phyloP scores from a whole-genome alignment of 2,329 filamentous ascomycete genomes.

The Colletotrichum melonis region DNA sequence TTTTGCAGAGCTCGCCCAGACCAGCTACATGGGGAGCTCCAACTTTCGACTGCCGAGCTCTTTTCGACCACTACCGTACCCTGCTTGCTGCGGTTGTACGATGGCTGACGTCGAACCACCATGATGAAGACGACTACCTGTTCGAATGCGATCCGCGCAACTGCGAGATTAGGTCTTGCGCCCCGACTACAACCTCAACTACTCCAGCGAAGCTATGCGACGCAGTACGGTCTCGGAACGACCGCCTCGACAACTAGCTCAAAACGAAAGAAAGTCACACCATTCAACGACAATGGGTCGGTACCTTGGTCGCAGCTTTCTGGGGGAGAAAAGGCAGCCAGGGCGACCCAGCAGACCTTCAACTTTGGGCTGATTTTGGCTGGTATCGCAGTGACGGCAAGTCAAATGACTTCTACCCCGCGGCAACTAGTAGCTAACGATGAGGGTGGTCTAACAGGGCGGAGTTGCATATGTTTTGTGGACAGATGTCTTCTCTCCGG shows the following conservation, averaged over 20 bases:
- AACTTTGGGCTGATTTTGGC: conserved; percentile 84
- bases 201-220: conserved; percentile 65
- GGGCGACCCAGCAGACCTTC: conserved; percentile 90
- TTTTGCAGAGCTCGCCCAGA: conserved; percentile 22
- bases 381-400: conserved; percentile 81
- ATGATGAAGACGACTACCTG: conserved; percentile 59
- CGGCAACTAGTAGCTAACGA: conserved; percentile 13
- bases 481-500: conserved; percentile 83
- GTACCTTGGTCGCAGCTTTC: conserved; percentile 86
- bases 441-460: conserved; percentile 58
- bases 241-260: conserved; percentile 50
- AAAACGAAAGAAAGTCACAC: conserved; percentile 78
- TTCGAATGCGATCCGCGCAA: conserved; percentile 49
- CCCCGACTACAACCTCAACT: conserved; percentile 50
- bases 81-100: conserved; percentile 37
- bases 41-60: conserved; percentile 21
- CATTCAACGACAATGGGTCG: conserved; percentile 86
- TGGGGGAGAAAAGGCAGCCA: conserved; percentile 79
- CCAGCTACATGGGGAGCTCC: conserved; percentile 17
- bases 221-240: conserved; percentile 60
- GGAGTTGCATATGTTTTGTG: conserved; percentile 84
- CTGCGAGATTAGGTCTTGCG: conserved; percentile 38
- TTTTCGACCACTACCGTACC: conserved; percentile 4
- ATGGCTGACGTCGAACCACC: conserved; percentile 54
- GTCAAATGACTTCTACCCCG: conserved; percentile 38